Percentiles rank a stretch among this genome's conserved stretches.
These are phyloP conservation scores for Plantago ovata DNA, from an alignment of 257 asterid species.

Conservation along the genomic window DNA sequence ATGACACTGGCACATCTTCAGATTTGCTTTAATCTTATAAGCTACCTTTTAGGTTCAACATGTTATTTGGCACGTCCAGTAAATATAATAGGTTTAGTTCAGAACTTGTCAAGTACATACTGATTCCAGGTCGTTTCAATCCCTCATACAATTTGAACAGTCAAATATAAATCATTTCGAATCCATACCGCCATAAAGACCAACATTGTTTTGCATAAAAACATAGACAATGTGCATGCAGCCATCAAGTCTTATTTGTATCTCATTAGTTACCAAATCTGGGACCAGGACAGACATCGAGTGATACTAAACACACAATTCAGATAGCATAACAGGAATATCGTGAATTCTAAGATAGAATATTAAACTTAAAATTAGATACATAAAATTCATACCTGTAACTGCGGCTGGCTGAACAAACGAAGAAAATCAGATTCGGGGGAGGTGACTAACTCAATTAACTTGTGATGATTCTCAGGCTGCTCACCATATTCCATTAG, in stretches of 20 bases:
- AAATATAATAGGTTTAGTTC: too few species aligned
- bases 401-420: slow-evolving; percentile 89
- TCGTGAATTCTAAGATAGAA: not conserved
- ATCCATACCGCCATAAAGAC: not conserved
- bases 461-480: slow-evolving; percentile 61
- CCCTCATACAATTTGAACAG: too few species aligned
- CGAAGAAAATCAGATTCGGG: slow-evolving; percentile 69
- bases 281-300: not conserved
- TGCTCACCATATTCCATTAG: slow-evolving; percentile 65
- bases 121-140: too few species aligned
- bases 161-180: not conserved
- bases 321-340: not conserved
- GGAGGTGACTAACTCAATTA: slow-evolving; percentile 67
- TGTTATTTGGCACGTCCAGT: too few species aligned
- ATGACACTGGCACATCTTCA: too few species aligned
- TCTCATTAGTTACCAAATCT: not conserved
- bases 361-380: slow-evolving; percentile 1
- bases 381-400: slow-evolving; percentile 54
- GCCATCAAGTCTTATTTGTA: not conserved
- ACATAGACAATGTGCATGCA: not conserved
- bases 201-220: not conserved
- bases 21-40: too few species aligned
- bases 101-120: too few species aligned
- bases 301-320: not conserved
- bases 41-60: too few species aligned